A percentile compares a stretch with the other conserved stretches of the same genome.
These are phyloP conservation scores for Trametes maxima DNA, from an alignment of 768 basidiomycete genomes.

Conservation along the genomic window DNA sequence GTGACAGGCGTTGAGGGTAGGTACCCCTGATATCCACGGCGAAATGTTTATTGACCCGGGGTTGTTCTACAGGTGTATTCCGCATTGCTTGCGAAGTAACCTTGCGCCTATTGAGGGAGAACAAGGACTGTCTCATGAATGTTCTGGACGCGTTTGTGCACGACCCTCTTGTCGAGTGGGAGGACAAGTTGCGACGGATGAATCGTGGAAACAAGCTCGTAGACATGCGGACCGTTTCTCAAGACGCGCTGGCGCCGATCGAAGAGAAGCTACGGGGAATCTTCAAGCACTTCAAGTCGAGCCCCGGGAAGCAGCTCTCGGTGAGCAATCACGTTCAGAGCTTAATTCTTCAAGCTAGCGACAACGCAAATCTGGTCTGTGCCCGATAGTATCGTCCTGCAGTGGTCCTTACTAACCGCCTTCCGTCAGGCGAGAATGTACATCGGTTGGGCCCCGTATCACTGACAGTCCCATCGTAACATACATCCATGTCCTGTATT, in stretches of 20 bases:
- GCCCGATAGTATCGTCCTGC: neutral
- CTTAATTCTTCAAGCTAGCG: conserved; percentile 88
- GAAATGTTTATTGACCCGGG: neutral
- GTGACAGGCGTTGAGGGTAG: conserved; percentile 90
- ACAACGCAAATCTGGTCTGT: conserved; percentile 63
- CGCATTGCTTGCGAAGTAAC: conserved; percentile 91
- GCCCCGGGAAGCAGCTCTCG: conserved; percentile 54
- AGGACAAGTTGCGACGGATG: conserved; percentile 71
- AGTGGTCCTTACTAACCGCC: conserved; percentile 16
- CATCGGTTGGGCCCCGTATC: conserved; percentile 86
- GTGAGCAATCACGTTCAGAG: conserved; percentile 89
- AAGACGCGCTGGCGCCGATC: conserved; percentile 77
- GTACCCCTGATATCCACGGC: neutral
- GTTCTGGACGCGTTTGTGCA: conserved; percentile 97
- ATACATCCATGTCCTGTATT: neutral
- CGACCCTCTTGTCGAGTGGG: conserved; percentile 97
- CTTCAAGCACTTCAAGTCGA: conserved; percentile 52
- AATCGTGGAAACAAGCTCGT: neutral
- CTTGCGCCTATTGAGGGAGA: conserved; percentile 81
- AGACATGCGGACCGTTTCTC: conserved; percentile 66
- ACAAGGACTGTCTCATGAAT: conserved; percentile 92
- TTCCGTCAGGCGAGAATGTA: conserved; percentile 80
- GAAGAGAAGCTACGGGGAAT: conserved; percentile 80
- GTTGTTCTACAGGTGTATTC: conserved; percentile 68
- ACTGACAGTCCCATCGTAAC: conserved; percentile 38